These are phyloP conservation scores for Debaryomyces singareniensis DNA, from an alignment of 1,139 yeast genomes.

Conservation along the genomic window DNA sequence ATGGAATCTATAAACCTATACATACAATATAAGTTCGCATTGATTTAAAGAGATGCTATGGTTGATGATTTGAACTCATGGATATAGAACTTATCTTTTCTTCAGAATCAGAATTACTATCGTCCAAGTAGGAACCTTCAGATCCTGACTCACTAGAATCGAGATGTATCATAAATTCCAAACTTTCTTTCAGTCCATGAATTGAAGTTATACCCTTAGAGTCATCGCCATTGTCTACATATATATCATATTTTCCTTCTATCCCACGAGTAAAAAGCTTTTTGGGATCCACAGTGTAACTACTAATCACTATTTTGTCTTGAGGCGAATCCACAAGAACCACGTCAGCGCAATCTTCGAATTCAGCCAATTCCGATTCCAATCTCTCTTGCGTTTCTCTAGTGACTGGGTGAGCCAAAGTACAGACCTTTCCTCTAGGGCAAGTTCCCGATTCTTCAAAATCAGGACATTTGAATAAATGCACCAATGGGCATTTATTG, in stretches of 20 bases:
- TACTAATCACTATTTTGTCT: conserved; percentile 19
- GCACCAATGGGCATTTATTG: conserved; percentile 48
- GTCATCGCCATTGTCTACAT: conserved; percentile 10
- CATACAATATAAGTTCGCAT: too few relatives aligned
- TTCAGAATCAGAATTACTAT: conserved; percentile 1
- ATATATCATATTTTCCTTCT: conserved; percentile 22
- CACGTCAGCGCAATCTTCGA: conserved; percentile 12
- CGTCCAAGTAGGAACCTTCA: too few relatives aligned
- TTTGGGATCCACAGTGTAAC: conserved; percentile 29
- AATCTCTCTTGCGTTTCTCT: conserved; percentile 5
- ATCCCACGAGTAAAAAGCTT: conserved; percentile 14
- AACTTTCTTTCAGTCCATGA: not conserved
- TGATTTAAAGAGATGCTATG: too few relatives aligned
- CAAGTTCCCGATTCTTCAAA: conserved; percentile 56
- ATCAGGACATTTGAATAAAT: conserved; percentile 66
- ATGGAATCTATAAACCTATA: too few relatives aligned
- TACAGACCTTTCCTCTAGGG: conserved; percentile 42
- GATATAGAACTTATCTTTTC: too few relatives aligned
- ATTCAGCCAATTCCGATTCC: not conserved
- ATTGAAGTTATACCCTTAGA: not conserved
- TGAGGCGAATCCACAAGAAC: conserved; percentile 23
- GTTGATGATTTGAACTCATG: too few relatives aligned
- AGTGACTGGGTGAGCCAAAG: conserved; percentile 40
- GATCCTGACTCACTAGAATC: not conserved
- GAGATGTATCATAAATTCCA: not conserved